Conservation (phyloP, 495 filamentous ascomycete species). For the Xylaria bambusicola region DNA sequence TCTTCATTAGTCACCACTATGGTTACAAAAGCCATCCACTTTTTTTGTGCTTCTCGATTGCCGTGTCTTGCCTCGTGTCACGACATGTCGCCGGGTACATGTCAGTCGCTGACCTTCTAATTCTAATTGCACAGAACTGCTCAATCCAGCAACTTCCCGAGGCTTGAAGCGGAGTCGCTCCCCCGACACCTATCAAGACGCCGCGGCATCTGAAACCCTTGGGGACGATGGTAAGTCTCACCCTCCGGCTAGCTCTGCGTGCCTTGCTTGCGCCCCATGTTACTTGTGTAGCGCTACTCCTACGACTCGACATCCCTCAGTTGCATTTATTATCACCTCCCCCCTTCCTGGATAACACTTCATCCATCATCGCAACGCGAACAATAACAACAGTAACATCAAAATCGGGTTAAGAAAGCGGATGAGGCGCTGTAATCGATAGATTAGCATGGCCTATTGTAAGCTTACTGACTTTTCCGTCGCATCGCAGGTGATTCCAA, state of each 20-base stretch:
- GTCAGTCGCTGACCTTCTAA: constrained; percentile 26
- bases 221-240: constrained; percentile 82
- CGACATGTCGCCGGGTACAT: constrained; percentile 21
- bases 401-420: background rate
- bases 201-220: constrained; percentile 57
- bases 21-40: constrained; percentile 1
- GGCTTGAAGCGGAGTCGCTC: constrained; percentile 93
- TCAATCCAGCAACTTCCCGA: constrained; percentile 52
- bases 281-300: background rate
- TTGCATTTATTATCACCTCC: background rate
- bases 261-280: constrained; percentile 16
- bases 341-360: background rate
- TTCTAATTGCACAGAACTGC: constrained; percentile 38
- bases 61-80: constrained; percentile 23
- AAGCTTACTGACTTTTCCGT: constrained; percentile 41
- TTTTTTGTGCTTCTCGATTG: constrained; percentile 24
- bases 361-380: background rate
- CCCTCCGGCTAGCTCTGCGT: constrained; percentile 40
- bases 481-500: constrained; percentile 52
- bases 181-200: constrained; percentile 72
- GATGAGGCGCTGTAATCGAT: background rate
- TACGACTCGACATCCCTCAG: background rate
- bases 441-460: background rate
- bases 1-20: background rate
- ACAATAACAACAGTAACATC: background rate